Evolutionary conservation across 1,284 basidiomycete genomes (phyloP), one percentile per base, ranked within the genome.

Genomic region (Ustilago tritici): DNA sequence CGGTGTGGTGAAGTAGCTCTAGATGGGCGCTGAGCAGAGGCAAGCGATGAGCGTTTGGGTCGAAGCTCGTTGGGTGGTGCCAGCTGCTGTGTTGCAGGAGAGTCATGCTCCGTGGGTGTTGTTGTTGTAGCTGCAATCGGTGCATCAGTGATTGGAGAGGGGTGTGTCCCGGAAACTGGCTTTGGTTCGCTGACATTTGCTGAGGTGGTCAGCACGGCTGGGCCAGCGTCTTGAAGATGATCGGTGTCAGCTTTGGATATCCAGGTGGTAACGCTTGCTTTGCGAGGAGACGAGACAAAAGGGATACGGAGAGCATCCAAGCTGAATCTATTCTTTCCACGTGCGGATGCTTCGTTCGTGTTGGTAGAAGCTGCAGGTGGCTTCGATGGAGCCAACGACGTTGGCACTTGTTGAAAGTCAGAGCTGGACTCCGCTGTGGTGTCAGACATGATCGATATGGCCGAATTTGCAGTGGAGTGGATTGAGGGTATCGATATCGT

Each of bases 251-350:
- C 12, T 8, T 28, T 38, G 10, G 52, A 10, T 14, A 34, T 32
- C 14, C 14, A n/a, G 40, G 19, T 40, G 1, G 57, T 36, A 2
- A 6, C 15, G 28, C 49, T 40, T 8, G 49, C 19, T 41, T 70
- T 67, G 36, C 70, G 71, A n/a, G 63, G 70, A 10, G 70, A 66
- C 23, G 61, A 50, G 23, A 66, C 28, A 49, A 78, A 74, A 7
- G 71, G 62, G 2, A 74, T 38, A 6, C 67, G 67, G 4, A 78
- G 35, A 5, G 58, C 68, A 32, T 78, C 59, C n/a, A 74, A 46
- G 56, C 76, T 74, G 63, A 78, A 78, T 10, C 71, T n/a, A n/a
- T 65, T 68, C 59, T 71, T 78, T 2, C 17, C 55, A 15, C 54
- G 57, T 15, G 8, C 23, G 0, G 41, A 10, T 17, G 23, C 32